These are phyloP conservation scores for Theobroma cacao DNA, from an alignment of 345 rosid genomes.

Conservation along the genomic window DNA sequence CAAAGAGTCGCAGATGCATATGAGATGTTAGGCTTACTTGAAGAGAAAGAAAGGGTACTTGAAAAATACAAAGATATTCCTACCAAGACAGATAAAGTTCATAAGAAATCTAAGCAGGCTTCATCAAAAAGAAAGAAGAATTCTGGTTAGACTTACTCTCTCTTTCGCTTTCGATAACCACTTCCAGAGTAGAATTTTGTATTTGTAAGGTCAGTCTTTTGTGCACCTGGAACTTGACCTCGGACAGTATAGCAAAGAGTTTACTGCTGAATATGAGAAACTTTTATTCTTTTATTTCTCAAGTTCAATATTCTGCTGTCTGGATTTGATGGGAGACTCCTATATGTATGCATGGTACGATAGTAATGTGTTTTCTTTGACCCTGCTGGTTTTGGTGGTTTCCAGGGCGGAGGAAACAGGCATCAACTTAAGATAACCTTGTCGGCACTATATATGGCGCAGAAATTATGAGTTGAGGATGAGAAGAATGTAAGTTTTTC, in stretches of 20 bases:
- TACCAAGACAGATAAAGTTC: slow-evolving; percentile 17
- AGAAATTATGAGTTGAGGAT: neutral
- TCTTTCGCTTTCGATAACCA: neutral
- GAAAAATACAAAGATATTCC: slow-evolving; percentile 60
- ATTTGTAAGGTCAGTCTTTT: neutral
- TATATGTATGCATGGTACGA: neutral
- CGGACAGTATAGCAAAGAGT: neutral
- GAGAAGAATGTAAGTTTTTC: neutral
- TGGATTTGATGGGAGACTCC: neutral
- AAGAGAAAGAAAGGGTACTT: slow-evolving; percentile 63
- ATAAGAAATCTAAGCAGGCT: slow-evolving; percentile 29
- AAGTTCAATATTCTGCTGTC: neutral
- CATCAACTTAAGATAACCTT: neutral
- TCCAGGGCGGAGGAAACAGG: neutral
- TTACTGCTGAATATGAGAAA: neutral
- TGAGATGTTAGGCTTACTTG: slow-evolving; percentile 58
- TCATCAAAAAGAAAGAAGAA: slow-evolving; percentile 41
- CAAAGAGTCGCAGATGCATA: slow-evolving; percentile 81
- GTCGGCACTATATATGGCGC: neutral
- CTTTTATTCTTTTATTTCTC: neutral
- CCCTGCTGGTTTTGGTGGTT: neutral
- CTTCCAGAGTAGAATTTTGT: neutral
- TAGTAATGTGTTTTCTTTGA: neutral
- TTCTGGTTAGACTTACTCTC: slow-evolving; percentile 30
- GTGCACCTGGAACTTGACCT: neutral